These are phyloP conservation scores for Aspergillus coremiiformis DNA, from an alignment of 495 filamentous ascomycete species.

Conservation along the genomic window DNA sequence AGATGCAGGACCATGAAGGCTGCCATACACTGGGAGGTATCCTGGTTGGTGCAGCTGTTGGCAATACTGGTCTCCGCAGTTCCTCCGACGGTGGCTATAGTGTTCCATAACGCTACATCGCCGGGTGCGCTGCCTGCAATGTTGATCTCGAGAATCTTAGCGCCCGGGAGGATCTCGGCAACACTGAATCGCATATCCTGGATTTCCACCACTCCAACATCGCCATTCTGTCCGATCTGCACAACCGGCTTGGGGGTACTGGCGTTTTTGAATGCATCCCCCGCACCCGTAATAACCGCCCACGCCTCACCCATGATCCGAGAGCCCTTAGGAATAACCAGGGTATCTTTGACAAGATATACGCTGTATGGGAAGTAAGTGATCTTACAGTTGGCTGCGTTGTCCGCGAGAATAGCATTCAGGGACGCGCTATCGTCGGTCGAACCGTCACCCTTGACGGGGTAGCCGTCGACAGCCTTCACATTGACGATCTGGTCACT, in stretches of 20 bases:
- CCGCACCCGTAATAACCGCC: conserved; percentile 42
- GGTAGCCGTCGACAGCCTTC: conserved; percentile 32
- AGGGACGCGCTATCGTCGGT: conserved; percentile 42
- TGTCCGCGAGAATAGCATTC: conserved; percentile 43
- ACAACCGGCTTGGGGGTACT: conserved; percentile 49
- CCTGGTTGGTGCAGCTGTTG: conserved; percentile 32
- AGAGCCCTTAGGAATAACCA: conserved; percentile 47
- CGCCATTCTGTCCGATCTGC: conserved; percentile 47
- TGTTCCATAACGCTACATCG: conserved; percentile 53
- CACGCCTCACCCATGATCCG: conserved; percentile 51
- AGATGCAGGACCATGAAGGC: conserved; percentile 49
- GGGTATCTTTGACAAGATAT: conserved; percentile 52
- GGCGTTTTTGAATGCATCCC: conserved; percentile 45
- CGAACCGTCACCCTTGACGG: conserved; percentile 34
- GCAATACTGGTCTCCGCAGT: conserved; percentile 34
- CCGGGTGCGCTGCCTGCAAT: conserved; percentile 43
- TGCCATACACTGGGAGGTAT: conserved; percentile 34
- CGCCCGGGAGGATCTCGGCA: conserved; percentile 43
- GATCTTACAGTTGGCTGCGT: conserved; percentile 43
- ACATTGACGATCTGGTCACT: conserved; percentile 42
- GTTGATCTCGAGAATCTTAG: conserved; percentile 44
- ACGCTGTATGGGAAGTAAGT: conserved; percentile 55
- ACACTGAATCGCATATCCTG: conserved; percentile 51
- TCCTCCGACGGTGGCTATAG: conserved; percentile 47
- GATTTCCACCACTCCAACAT: conserved; percentile 52